phyloP scores from a whole-genome alignment of 2,329 filamentous ascomycete species.

The Nigrograna mackinnonii region DNA sequence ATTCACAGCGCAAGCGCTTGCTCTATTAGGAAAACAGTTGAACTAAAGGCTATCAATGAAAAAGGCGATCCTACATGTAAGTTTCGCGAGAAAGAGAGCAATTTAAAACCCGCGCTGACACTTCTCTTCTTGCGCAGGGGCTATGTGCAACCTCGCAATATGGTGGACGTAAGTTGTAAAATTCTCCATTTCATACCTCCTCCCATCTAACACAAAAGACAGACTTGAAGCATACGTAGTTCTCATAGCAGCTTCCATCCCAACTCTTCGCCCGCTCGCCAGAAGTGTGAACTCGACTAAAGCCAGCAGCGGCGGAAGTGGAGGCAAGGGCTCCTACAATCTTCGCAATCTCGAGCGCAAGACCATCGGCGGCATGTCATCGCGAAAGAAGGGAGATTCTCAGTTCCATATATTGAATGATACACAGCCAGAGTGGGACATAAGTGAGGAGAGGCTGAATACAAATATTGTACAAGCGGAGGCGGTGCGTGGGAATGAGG shows the following conservation, averaged over 20 bases:
- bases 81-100: too few species aligned
- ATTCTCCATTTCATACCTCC: too few species aligned
- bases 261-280: slow-evolving; percentile 2
- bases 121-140: not conserved
- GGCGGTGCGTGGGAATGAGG: not conserved
- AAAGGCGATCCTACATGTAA: slow-evolving; percentile 4
- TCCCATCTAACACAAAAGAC: too few species aligned
- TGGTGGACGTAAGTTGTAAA: slow-evolving; percentile 3
- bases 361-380: not conserved
- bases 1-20: slow-evolving; percentile 1
- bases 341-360: not conserved
- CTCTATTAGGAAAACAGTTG: slow-evolving; percentile 3
- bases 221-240: slow-evolving; percentile 4
- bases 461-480: not conserved
- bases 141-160: slow-evolving; percentile 4
- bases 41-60: slow-evolving; percentile 2
- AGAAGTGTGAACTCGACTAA: not conserved
- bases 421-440: not conserved
- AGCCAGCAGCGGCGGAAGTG: not conserved
- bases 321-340: not conserved
- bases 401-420: slow-evolving; percentile 1
- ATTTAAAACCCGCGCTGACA: too few species aligned
- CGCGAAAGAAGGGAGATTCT: not conserved
- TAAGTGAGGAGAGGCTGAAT: not conserved
- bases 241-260: slow-evolving; percentile 3